phyloP scores from a whole-genome alignment of 2,329 filamentous ascomycete species.

The Botrytis squamosa region DNA sequence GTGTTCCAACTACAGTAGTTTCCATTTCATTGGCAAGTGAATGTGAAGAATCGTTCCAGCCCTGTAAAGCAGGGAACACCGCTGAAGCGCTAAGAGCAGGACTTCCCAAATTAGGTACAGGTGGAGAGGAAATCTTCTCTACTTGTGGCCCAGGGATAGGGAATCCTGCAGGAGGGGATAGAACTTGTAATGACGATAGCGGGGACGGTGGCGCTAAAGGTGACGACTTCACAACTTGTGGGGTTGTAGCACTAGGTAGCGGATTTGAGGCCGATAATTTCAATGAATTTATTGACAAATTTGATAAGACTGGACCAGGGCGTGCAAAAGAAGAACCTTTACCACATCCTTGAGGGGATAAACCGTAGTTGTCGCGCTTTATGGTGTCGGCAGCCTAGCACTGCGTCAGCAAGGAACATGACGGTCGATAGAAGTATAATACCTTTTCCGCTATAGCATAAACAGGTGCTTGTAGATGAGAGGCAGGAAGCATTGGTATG shows the following conservation, averaged over 20 bases:
- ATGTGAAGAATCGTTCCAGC: conserved; percentile 3
- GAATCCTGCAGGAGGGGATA: background rate
- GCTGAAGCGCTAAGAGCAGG: background rate
- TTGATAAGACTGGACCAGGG: conserved; percentile 20
- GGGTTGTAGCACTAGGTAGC: background rate
- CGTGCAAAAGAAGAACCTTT: conserved; percentile 15
- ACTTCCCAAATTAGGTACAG: background rate
- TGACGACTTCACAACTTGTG: background rate
- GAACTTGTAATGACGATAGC: background rate
- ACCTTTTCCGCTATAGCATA: conserved; percentile 31
- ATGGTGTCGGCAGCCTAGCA: conserved; percentile 33
- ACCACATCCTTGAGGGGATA: conserved; percentile 24
- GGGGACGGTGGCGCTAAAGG: background rate
- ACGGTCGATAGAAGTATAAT: conserved; percentile 31
- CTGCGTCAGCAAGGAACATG: background rate
- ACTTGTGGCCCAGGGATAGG: background rate
- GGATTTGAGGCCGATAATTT: background rate
- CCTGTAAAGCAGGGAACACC: background rate
- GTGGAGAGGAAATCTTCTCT: conserved; percentile 1
- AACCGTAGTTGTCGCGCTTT: conserved; percentile 29
- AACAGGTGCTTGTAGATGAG: conserved; percentile 26
- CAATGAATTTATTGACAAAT: conserved; percentile 11
- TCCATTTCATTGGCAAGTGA: background rate
- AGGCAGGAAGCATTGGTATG: conserved; percentile 27
- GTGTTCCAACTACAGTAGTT: background rate